Conservation (phyloP, 305 asterid genomes). For the Fraxinus angustifolia region DNA sequence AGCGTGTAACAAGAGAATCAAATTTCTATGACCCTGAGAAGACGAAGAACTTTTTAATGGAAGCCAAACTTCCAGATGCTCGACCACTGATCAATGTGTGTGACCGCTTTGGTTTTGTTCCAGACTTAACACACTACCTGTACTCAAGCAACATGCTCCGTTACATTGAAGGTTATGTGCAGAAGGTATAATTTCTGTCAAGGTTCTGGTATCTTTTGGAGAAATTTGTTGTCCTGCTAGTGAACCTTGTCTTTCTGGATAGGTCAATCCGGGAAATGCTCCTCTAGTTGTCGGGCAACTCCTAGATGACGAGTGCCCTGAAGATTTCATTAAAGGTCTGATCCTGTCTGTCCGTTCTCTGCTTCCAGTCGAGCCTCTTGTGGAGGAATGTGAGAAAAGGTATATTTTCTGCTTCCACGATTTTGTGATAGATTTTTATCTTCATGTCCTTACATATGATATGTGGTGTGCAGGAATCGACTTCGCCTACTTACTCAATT, state of each 20-base stretch:
- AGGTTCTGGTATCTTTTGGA: not conserved
- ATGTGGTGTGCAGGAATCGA: slow-evolving; percentile 67
- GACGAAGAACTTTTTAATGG: slow-evolving; percentile 97
- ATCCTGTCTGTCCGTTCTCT: slow-evolving; percentile 96
- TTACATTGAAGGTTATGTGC: slow-evolving; percentile 98
- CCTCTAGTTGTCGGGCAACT: slow-evolving; percentile 99
- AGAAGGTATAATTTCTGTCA: slow-evolving; percentile 56
- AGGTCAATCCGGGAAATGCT: slow-evolving; percentile 99
- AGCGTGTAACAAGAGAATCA: slow-evolving; percentile 98
- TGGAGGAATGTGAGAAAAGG: slow-evolving; percentile 99
- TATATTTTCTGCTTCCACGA: slow-evolving; percentile 18
- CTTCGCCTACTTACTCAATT: slow-evolving; percentile 96
- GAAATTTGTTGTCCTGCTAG: slow-evolving; percentile 14
- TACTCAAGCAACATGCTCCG: slow-evolving; percentile 95
- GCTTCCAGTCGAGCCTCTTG: slow-evolving; percentile 97
- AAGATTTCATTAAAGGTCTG: slow-evolving; percentile 95
- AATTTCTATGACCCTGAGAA: slow-evolving; percentile 92
- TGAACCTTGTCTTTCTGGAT: slow-evolving; percentile 25
- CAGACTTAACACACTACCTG: slow-evolving; percentile 94
- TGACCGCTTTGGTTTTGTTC: slow-evolving; percentile 97
- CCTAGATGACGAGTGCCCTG: slow-evolving; percentile 96
- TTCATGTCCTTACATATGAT: slow-evolving; percentile 19
- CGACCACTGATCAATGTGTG: slow-evolving; percentile 95
- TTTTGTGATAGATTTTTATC: slow-evolving; percentile 7
- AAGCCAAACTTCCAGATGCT: slow-evolving; percentile 99